Evolutionary conservation across 257 asterid species (phyloP).

Genomic region (Fraxinus quadrangulata): DNA sequence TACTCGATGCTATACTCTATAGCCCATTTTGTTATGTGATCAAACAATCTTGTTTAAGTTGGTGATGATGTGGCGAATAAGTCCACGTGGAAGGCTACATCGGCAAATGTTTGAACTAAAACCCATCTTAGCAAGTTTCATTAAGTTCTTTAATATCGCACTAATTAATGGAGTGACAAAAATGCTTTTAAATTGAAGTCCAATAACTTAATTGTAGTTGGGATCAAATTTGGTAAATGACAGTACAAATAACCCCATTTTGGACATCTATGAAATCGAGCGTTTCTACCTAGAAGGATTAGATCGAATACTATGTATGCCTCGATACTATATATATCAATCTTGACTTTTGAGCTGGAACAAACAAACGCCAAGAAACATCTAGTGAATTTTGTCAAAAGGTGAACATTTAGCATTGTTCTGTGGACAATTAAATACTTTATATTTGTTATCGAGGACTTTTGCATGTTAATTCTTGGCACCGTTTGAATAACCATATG

Average conservation of each 20-base stretch:
- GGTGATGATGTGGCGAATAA: no score
- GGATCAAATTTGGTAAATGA: not conserved
- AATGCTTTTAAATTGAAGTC: no score
- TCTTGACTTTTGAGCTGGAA: not conserved
- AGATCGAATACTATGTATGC: not conserved
- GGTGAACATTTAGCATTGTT: not conserved
- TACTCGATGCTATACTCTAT: not conserved
- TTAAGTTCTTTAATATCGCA: no score
- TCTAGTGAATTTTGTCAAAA: not conserved
- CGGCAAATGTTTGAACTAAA: no score
- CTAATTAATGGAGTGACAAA: no score
- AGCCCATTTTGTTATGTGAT: not conserved
- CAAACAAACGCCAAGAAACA: not conserved
- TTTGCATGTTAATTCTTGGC: not conserved
- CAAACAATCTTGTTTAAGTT: no score
- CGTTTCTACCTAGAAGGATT: not conserved
- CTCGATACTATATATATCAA: not conserved
- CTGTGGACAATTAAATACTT: not conserved
- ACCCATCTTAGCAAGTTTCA: no score
- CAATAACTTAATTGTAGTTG: not conserved
- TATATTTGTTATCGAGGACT: conserved; percentile 1
- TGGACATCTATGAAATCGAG: not conserved
- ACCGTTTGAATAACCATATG: not conserved
- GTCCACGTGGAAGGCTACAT: not conserved
- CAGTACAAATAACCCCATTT: no score